A percentile compares a stretch with the other conserved stretches of the same genome.
phyloP scores from a whole-genome alignment of 1,139 yeast species.

The Candida tunisiensis region DNA sequence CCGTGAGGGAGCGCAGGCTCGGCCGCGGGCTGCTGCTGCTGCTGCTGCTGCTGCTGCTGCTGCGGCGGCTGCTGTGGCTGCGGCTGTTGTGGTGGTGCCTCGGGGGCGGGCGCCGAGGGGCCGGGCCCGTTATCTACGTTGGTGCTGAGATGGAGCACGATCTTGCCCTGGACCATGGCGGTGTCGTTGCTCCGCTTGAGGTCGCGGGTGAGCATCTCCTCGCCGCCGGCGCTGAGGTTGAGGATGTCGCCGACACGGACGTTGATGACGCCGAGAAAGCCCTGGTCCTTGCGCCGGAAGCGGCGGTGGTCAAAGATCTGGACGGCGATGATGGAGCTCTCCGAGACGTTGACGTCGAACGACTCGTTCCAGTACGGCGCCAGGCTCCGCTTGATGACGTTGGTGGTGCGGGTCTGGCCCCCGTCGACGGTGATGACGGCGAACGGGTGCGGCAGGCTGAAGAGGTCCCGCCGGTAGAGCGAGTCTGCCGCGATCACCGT shows the following conservation, averaged over 20 bases:
- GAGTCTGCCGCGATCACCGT: slow-evolving; percentile 94
- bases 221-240: slow-evolving; percentile 37
- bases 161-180: slow-evolving; percentile 80
- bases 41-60: slow-evolving; percentile 11
- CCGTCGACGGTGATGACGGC: slow-evolving; percentile 97
- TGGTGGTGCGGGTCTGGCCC: slow-evolving; percentile 85
- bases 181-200: slow-evolving; percentile 84
- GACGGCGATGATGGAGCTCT: slow-evolving; percentile 74
- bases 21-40: slow-evolving; percentile 25
- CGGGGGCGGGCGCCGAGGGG: slow-evolving; percentile 3
- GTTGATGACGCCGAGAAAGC: slow-evolving; percentile 94
- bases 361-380: slow-evolving; percentile 98
- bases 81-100: slow-evolving; percentile 4
- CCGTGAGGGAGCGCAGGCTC: slow-evolving; percentile 97
- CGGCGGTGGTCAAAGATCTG: slow-evolving; percentile 96
- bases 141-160: slow-evolving; percentile 38
- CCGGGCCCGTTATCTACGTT: slow-evolving; percentile 37
- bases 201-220: slow-evolving; percentile 84
- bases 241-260: slow-evolving; percentile 80
- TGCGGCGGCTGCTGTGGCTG: slow-evolving; percentile 7
- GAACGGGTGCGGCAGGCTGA: slow-evolving; percentile 80
- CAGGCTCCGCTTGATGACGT: slow-evolving; percentile 83
- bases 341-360: slow-evolving; percentile 62
- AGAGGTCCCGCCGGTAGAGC: slow-evolving; percentile 85
- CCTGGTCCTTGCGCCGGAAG: slow-evolving; percentile 96